A percentile compares a stretch with the other conserved stretches of the same genome.
These are phyloP conservation scores for Dioscorea dumetorum DNA, from an alignment of 106 monocot species.

Conservation along the genomic window DNA sequence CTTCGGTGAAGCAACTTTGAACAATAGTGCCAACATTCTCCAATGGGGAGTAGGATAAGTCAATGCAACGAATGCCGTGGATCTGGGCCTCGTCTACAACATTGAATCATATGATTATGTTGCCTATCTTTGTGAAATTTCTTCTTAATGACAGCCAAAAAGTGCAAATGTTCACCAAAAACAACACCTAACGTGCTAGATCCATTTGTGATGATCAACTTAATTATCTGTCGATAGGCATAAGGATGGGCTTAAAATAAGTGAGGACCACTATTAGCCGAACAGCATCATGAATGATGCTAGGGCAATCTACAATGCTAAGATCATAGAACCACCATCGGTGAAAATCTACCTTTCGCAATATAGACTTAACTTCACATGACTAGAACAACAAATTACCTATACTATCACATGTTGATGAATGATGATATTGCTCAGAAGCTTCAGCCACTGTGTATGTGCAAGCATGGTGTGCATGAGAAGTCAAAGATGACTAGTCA, in stretches of 20 bases:
- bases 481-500: no score
- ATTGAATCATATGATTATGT: slow-evolving; percentile 10
- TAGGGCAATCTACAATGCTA: not conserved
- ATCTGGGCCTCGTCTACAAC: slow-evolving; percentile 25
- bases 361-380: not conserved
- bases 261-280: slow-evolving; percentile 1
- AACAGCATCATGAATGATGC: slow-evolving; percentile 17
- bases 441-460: no score
- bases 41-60: slow-evolving; percentile 21
- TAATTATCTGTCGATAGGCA: slow-evolving; percentile 19
- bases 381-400: not conserved
- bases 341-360: slow-evolving; percentile 1
- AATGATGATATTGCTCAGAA: no score
- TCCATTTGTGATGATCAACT: slow-evolving; percentile 7
- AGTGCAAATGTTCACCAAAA: not conserved
- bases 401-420: slow-evolving; percentile 1
- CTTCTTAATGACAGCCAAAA: not conserved
- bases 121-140: slow-evolving; percentile 19
- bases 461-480: no score
- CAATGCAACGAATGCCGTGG: slow-evolving; percentile 11
- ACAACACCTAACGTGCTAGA: not conserved
- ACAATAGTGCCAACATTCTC: not conserved
- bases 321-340: slow-evolving; percentile 3
- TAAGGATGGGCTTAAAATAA: not conserved
- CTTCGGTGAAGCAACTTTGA: not conserved